phyloP scores from a whole-genome alignment of 2,329 filamentous ascomycete genomes.

The Diaporthe ampelina region DNA sequence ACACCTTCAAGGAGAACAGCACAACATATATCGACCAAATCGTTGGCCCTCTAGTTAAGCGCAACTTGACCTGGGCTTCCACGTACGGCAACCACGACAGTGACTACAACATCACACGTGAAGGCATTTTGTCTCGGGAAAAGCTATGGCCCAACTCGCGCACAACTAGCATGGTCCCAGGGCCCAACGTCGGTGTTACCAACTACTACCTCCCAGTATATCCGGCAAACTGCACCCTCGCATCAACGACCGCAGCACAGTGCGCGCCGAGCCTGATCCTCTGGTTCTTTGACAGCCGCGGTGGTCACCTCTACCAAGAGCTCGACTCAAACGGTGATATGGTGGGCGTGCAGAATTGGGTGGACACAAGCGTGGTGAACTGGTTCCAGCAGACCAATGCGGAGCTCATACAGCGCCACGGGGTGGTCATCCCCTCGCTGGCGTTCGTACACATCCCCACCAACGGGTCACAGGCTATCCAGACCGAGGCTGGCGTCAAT shows the following conservation, averaged over 20 bases:
- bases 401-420: slow-evolving; percentile 46
- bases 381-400: slow-evolving; percentile 59
- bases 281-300: slow-evolving; percentile 74
- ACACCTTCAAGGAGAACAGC: slow-evolving; percentile 61
- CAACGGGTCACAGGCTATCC: slow-evolving; percentile 49
- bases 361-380: slow-evolving; percentile 57
- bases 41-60: slow-evolving; percentile 60
- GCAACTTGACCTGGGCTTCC: slow-evolving; percentile 65
- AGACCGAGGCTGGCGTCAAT: slow-evolving; percentile 48
- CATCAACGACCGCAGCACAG: background rate
- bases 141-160: slow-evolving; percentile 44
- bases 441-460: slow-evolving; percentile 65
- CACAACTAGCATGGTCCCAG: slow-evolving; percentile 46
- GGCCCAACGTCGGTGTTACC: slow-evolving; percentile 44
- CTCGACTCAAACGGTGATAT: slow-evolving; percentile 39
- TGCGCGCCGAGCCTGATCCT: slow-evolving; percentile 57
- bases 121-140: slow-evolving; percentile 47
- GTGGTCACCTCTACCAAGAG: slow-evolving; percentile 59
- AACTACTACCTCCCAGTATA: slow-evolving; percentile 53
- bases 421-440: slow-evolving; percentile 58
- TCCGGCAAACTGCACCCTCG: slow-evolving; percentile 39
- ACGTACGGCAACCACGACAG: slow-evolving; percentile 74
- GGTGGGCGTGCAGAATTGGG: slow-evolving; percentile 56
- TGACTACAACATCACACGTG: slow-evolving; percentile 61
- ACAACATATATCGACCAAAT: slow-evolving; percentile 65